Base-by-base conservation (phyloP, 73 alveolate genomes). In the Blepharisma stoltei region DNA sequence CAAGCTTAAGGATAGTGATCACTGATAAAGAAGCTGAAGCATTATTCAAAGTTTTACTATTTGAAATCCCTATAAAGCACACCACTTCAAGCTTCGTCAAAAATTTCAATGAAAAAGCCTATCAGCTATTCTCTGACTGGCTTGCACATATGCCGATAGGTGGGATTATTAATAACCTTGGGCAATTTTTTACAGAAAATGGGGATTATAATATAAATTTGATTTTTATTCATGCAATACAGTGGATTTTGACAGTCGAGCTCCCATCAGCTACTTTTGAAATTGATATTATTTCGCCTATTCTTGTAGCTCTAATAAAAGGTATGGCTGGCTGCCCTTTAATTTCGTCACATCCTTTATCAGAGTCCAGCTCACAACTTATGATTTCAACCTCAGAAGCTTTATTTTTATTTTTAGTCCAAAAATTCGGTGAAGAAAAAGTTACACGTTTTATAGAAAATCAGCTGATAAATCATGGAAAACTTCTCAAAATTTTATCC, bases 61-160 rank as follows among this genome's bases (percentile, higher is more conserved):
- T 14, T 38, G 46, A 60, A n/a, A 8, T 60, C 18, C 73, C 73
- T 20, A 25, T 25, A n/a, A 60, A 60, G 46, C 37, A 60, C 46
- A 14, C 47, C 73, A 60, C 18, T 25, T 18, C 48, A 14, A 14
- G 4, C 47, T 60, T 60, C 23, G 73, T 25, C 37, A 60, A 60
- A 25, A 18, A 2, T 18, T 60, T 60, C 73, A 60, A 60, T 25
- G 11, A 14, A 38, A 18, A 8, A n/a, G 46, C 23, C 45, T 60
- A 60, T 38, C 73, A 60, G 45, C 45, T 60, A 2, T 60, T 60
- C 45, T 60, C 73, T 20, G 73, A 60, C 5, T 60, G 73, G 73
- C 73, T 60, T 25, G 37, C 73, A 0, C 73, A 60, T 60, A n/a
- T 60, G 14, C 18, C 73, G 14, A 60, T 38, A 1, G 38, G 45